phyloP scores from a whole-genome alignment of 2,329 filamentous ascomycete species.

The Aspergillus clavatus region DNA sequence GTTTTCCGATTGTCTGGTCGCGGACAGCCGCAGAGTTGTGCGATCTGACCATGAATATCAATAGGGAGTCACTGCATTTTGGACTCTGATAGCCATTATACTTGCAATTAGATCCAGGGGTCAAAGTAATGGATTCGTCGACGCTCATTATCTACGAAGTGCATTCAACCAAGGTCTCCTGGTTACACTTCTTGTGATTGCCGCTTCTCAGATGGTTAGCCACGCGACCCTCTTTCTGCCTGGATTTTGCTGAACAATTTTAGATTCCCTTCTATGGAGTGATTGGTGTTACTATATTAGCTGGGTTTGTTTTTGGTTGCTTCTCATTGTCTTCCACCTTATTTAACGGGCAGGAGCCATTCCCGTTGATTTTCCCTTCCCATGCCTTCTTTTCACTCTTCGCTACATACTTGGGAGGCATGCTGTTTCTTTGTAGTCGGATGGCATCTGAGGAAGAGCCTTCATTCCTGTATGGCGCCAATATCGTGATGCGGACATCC shows the following conservation, averaged over 20 bases:
- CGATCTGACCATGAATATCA: conserved; percentile 6
- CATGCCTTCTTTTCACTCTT: conserved; percentile 28
- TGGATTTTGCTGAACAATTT: conserved; percentile 7
- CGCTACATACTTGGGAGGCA: conserved; percentile 25
- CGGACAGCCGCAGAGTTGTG: background rate
- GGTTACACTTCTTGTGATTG: conserved; percentile 30
- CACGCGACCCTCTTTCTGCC: background rate
- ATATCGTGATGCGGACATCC: conserved; percentile 31
- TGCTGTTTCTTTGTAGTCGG: conserved; percentile 26
- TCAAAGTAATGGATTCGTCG: conserved; percentile 37
- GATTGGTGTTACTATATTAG: conserved; percentile 36
- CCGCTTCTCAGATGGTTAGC: conserved; percentile 40
- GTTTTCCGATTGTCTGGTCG: background rate
- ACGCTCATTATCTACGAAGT: conserved; percentile 35
- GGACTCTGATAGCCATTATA: conserved; percentile 31
- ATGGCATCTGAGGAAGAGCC: conserved; percentile 27
- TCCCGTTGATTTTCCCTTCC: conserved; percentile 26
- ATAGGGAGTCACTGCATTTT: conserved; percentile 34
- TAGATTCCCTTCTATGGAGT: conserved; percentile 41
- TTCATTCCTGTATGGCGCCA: conserved; percentile 23
- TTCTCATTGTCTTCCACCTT: conserved; percentile 29
- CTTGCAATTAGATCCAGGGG: conserved; percentile 32
- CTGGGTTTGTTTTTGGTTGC: conserved; percentile 33
- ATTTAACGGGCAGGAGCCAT: conserved; percentile 30
- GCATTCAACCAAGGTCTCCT: conserved; percentile 34